phyloP scores from a whole-genome alignment of 306 rosid genomes.

The Psophocarpus tetragonolobus region DNA sequence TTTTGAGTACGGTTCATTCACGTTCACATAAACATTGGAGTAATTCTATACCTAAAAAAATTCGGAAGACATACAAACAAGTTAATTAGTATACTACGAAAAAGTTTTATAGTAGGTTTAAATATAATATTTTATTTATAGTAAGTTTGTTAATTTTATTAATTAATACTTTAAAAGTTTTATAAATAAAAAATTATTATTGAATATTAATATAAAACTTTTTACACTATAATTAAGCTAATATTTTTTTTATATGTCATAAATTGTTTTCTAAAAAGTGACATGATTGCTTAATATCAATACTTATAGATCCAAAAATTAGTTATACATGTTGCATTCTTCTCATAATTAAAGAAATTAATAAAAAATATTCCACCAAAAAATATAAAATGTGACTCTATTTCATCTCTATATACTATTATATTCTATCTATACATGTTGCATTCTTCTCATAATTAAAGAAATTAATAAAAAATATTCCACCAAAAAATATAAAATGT shows the following conservation, averaged over 20 bases:
- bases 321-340: neutral
- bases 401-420: no score
- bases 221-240: no score
- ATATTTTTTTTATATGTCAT: neutral
- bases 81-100: no score
- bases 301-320: neutral
- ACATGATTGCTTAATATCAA: neutral
- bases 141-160: no score
- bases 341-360: neutral
- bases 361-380: no score
- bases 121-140: no score
- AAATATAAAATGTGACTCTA: neutral
- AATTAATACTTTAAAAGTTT: no score
- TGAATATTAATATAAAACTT: no score
- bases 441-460: neutral
- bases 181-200: no score
- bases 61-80: neutral
- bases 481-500: no score
- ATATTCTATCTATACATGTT: neutral
- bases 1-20: constrained; percentile 2
- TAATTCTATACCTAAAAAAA: constrained; percentile 5
- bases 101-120: no score
- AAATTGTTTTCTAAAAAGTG: neutral
- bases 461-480: no score
- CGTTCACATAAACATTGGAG: neutral